Evolutionary conservation across 2,329 filamentous ascomycete genomes (phyloP), one percentile per base, ranked within the genome.

Genomic region (Amesomyces nigricolor): DNA sequence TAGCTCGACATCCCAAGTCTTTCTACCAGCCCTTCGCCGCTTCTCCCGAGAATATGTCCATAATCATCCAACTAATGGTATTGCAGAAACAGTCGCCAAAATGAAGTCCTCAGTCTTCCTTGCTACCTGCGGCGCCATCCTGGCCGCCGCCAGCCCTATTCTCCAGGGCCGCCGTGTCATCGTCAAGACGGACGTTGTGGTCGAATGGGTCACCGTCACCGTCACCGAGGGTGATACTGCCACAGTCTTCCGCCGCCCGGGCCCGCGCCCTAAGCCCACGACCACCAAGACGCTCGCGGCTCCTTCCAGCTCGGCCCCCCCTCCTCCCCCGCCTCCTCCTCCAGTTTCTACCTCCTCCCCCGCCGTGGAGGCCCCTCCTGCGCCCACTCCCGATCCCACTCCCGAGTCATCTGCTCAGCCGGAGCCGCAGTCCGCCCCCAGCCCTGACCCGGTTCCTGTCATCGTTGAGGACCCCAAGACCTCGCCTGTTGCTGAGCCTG

Each of bases 21-120:
- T 30, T 10, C 22, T 22, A 14, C 5, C 16, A 9, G 2, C 14
- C 30, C 4, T 11, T 17, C 26, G 11, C 7, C 13, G 5, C n/a
- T 38, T 42, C 17, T 2, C 14, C 11, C 3, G 44, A 26, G 22
- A 0, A 14, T 16, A 51, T 26, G 22, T 26, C 6, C 22, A 26
- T 26, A 5, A 26, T 26, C 22, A 6, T 26, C 22, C 22, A 4
- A 17, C 49, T 58, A 50, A 58, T 16, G 13, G 26, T 45, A 13
- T 29, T 9, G 5, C 22, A 45, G 46, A 51, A 39, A 29, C 52
- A 39, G 32, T 47, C 48, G 44, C 56, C 68, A 77, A 67, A 60
- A 81, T 81, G 78, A 80, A 78, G 73, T 69, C 73, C 46, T 76
- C 77, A 47, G 57, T 75, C 54, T 68, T 75, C 61, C 67, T 81